Conservation (phyloP, 768 basidiomycete genomes). For the Kwoniella bestiolae region DNA sequence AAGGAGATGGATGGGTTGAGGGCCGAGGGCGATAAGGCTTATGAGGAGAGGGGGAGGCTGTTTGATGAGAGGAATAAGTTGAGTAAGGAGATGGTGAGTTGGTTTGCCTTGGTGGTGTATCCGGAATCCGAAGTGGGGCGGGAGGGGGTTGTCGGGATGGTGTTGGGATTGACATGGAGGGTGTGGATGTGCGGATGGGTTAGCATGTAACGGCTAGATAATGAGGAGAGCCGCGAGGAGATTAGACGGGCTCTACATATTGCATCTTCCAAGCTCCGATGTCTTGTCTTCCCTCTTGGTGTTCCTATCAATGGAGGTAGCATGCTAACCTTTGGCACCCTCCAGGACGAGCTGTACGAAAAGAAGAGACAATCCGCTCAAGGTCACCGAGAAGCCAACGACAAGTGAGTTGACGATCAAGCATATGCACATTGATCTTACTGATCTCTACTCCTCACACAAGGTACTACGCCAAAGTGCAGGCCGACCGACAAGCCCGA, state of each 20-base stretch:
- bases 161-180: no score
- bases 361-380: constrained; percentile 75
- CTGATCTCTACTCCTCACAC: not conserved
- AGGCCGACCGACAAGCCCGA: constrained; percentile 68
- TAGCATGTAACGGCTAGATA: not conserved
- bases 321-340: no score
- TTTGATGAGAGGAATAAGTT: constrained; percentile 82
- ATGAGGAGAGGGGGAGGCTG: constrained; percentile 77
- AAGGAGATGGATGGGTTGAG: constrained; percentile 83
- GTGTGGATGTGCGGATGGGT: not conserved
- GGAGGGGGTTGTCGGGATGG: no score
- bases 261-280: no score
- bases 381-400: constrained; percentile 78
- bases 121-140: no score
- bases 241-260: no score
- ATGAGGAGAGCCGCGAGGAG: not conserved
- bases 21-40: constrained; percentile 81
- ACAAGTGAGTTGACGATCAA: constrained; percentile 62
- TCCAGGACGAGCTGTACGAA: constrained; percentile 69
- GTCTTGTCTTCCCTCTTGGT: no score
- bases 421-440: no score
- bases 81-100: constrained; percentile 60
- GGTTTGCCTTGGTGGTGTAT: not conserved
- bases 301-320: no score
- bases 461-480: constrained; percentile 55